Evolutionary conservation across 495 filamentous ascomycete genomes (phyloP), one percentile per base, ranked within the genome.

Genomic region (Cercophora scortea): DNA sequence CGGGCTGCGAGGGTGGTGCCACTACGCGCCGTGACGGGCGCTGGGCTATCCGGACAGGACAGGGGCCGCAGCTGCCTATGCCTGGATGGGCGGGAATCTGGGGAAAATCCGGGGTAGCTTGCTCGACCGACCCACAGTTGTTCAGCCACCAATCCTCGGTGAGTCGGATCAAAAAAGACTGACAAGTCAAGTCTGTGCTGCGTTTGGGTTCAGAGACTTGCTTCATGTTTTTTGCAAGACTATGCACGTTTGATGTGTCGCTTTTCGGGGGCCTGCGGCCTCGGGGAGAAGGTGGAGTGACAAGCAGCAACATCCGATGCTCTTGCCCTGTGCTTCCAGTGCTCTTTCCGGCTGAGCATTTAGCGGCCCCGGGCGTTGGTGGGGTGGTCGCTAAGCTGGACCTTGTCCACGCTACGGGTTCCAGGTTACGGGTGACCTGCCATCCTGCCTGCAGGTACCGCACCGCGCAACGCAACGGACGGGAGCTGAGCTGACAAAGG

Each of bases 21-120:
- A 44, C 13, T 17, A 16, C 38, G 15, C 38, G 2, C 38, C 11
- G 38, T 7, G 38, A 12, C 11, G 38, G 12, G 42, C 25, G 25
- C 25, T 25, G 5, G 25, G 25, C 25, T 25, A 25, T 25, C 25
- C 25, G 25, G 25, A 25, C 25, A 25, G 25, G 25, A 32, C 33
- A 35, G 32, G 25, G 45, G 32, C 45, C 17, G 17, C 8, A 32
- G 42, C n/a, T 10, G 17, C 42, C 10, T 12, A 32, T 25, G 25
- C 25, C 25, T 25, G 25, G 25, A 25, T 25, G 25, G 25, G 25
- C 25, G 25, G 17, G 48, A 50, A 50, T 51, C 49, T 51, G 49
- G 49, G 49, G 49, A 51, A 50, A 51, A 44, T 51, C 49, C 49
- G 49, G 49, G 49, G 49, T 51, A 51, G 32, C 49, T 6, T 11